A percentile compares a stretch with the other conserved stretches of the same genome.
These are phyloP conservation scores for Penicillium sp. DNA, from an alignment of 2,329 filamentous ascomycete species.

Conservation along the genomic window DNA sequence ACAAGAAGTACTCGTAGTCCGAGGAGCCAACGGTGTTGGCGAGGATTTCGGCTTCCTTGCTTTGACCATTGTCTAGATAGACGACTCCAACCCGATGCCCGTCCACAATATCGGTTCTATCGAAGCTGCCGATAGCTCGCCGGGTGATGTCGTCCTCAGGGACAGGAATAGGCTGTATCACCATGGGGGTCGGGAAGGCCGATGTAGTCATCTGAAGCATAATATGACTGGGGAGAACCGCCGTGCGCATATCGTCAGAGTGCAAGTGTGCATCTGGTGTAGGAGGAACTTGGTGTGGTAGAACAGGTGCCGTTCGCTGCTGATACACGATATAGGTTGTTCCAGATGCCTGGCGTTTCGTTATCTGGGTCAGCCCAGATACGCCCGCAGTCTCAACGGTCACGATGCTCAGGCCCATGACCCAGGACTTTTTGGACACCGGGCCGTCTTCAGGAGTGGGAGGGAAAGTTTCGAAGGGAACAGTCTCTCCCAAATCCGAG, in stretches of 20 bases:
- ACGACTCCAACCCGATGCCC: slow-evolving; percentile 94
- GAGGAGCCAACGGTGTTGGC: slow-evolving; percentile 82
- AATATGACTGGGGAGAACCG: slow-evolving; percentile 48
- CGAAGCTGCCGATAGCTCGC: slow-evolving; percentile 77
- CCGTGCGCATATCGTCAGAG: slow-evolving; percentile 39
- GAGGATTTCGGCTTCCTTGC: slow-evolving; percentile 77
- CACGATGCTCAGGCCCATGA: slow-evolving; percentile 54
- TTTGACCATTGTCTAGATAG: slow-evolving; percentile 87
- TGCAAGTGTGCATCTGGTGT: slow-evolving; percentile 42
- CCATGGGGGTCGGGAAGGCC: slow-evolving; percentile 46
- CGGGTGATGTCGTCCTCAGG: slow-evolving; percentile 70
- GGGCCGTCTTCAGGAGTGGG: slow-evolving; percentile 44
- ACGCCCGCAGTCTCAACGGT: slow-evolving; percentile 51
- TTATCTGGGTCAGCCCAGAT: slow-evolving; percentile 50
- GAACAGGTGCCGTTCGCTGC: slow-evolving; percentile 46
- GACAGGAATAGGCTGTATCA: slow-evolving; percentile 71
- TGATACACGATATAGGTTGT: slow-evolving; percentile 52
- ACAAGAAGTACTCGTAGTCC: slow-evolving; percentile 84
- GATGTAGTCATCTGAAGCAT: slow-evolving; percentile 47
- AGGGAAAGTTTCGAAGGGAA: slow-evolving; percentile 44
- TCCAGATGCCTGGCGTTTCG: slow-evolving; percentile 53
- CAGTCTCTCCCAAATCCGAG: slow-evolving; percentile 74
- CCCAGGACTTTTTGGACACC: slow-evolving; percentile 49
- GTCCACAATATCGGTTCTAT: slow-evolving; percentile 85
- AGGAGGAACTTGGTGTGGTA: slow-evolving; percentile 46